Conservation (phyloP, 257 asterid species). For the Cinchona pubescens region DNA sequence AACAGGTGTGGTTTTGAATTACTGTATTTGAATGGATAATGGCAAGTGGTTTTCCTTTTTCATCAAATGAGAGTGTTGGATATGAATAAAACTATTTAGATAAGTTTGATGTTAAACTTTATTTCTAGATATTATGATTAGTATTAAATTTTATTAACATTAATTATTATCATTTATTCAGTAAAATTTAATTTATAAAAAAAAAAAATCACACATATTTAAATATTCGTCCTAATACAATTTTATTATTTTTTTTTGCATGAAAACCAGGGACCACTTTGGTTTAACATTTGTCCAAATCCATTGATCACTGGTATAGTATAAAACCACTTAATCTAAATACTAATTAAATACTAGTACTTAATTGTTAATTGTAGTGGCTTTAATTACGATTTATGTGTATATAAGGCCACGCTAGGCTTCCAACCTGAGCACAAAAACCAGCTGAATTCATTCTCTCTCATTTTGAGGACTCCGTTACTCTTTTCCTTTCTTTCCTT, state of each 20-base stretch:
- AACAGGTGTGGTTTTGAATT: background rate
- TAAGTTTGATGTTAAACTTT: too few species aligned
- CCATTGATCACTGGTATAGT: background rate
- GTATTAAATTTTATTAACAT: too few species aligned
- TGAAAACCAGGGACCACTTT: slow-evolving; percentile 8
- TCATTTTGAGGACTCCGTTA: slow-evolving; percentile 3
- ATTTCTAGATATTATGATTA: too few species aligned
- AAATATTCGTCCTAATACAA: too few species aligned
- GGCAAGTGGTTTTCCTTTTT: slow-evolving; percentile 10
- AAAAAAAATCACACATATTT: too few species aligned
- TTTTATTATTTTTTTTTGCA: too few species aligned
- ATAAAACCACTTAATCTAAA: background rate
- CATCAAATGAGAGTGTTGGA: too few species aligned
- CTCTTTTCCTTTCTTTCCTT: background rate
- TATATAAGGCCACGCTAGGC: slow-evolving; percentile 19
- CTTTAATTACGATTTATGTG: background rate
- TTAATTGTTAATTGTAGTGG: background rate
- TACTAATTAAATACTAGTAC: background rate
- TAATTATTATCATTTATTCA: too few species aligned
- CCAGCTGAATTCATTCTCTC: slow-evolving; percentile 23
- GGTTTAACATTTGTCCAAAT: slow-evolving; percentile 9
- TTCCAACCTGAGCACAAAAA: slow-evolving; percentile 22
- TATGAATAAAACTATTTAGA: too few species aligned
- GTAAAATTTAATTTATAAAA: too few species aligned
- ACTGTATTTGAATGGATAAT: background rate